Percentiles rank a stretch among this genome's conserved stretches.
These are phyloP conservation scores for Geotrichum candidum DNA, from an alignment of 1,139 yeast genomes.

Conservation along the genomic window DNA sequence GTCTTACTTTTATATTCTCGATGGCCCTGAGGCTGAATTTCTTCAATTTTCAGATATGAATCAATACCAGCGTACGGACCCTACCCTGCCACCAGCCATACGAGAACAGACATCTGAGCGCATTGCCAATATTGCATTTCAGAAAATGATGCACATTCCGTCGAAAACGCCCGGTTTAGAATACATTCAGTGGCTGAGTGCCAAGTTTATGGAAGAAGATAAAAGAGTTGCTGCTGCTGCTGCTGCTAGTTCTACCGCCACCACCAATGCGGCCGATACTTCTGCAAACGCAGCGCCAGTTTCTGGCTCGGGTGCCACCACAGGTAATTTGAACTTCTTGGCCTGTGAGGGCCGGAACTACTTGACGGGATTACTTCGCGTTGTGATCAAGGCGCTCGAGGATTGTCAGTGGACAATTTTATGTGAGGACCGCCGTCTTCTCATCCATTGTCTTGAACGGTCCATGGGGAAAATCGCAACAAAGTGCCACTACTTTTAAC, in stretches of 20 bases:
- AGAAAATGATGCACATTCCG: background rate
- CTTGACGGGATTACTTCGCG: conserved; percentile 32
- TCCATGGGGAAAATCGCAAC: conserved; percentile 29
- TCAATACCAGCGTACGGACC: background rate
- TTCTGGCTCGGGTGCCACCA: background rate
- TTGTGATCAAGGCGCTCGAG: conserved; percentile 29
- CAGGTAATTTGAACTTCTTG: conserved; percentile 15
- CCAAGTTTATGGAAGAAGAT: background rate
- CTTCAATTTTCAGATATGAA: background rate
- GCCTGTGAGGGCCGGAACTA: conserved; percentile 22
- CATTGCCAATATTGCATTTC: background rate
- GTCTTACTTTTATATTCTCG: conserved; percentile 48
- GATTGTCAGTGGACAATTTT: conserved; percentile 31
- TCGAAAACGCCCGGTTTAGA: background rate
- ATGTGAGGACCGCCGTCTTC: conserved; percentile 30
- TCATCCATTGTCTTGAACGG: conserved; percentile 32
- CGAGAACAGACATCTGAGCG: background rate
- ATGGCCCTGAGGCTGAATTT: conserved; percentile 49
- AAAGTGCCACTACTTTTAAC: conserved; percentile 25
- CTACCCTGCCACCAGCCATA: background rate
- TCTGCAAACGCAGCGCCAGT: background rate
- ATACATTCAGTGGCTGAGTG: conserved; percentile 6
- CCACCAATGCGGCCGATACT: background rate
- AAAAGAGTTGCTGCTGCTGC: background rate
- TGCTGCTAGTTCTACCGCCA: background rate